Base-by-base conservation (phyloP, 805 yeast species). In the Candida jianshihensis region DNA sequence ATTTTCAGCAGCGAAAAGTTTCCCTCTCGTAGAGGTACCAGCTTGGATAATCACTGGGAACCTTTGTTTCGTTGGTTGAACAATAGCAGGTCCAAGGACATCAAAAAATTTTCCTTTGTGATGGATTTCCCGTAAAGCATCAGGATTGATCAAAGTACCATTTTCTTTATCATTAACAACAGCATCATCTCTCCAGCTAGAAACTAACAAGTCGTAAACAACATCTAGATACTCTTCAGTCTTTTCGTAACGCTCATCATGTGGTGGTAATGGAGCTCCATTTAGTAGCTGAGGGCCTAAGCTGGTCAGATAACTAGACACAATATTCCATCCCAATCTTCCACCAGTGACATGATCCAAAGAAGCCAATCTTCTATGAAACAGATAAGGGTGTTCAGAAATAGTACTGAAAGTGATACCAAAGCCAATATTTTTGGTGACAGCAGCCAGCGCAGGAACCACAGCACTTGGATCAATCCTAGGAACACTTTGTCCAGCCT, bases 41-140 rank as follows among this genome's bases (percentile, higher is more conserved):
- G 69, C 69, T 42, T 64, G 69, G 25, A 63, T 51, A 31, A 64
- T 46, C n/a, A 64, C 59, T 2, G 69, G 69, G 5, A 65, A 45
- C 41, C 67, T 51, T 39, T 64, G 69, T 7, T 60, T 63, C 4
- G 67, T 49, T 3, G 69, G 69, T 20, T 59, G 56, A 13, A 59
- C 56, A 25, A 64, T 60, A 35, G 43, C 22, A 11, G 31, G 31
- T 5, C 31, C 31, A 15, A 29, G n/a, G 12, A 29, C 31, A n/a
- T 29, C 24, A 29, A 19, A 29, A n/a, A 5, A 29, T 19, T 29
- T 29, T 19, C 31, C 31, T 16, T 29, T 19, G 11, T 29, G 31
- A 10, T 29, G 11, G 21, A 29, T 29, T 19, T 29, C 24, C 19
- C 31, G 18, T 13, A 29, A 29, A 4, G 31, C 31, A 19, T 29